Evolutionary conservation across 257 asterid species (phyloP).

Genomic region (Solanum ahanhuiri): DNA sequence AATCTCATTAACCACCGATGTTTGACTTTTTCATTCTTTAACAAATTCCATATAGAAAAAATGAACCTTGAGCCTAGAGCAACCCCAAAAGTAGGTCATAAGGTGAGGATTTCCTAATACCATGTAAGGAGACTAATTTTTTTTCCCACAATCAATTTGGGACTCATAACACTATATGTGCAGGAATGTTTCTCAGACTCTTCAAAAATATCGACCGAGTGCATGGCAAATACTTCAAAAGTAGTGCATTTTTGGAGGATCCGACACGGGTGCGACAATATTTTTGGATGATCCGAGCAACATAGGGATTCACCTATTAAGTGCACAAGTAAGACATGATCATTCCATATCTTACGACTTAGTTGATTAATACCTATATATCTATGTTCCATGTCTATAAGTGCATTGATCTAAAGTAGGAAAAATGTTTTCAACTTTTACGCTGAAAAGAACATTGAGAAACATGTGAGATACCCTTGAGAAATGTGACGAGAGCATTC

Average conservation of each 20-base stretch:
- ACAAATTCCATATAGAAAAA: not conserved
- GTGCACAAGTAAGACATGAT: not conserved
- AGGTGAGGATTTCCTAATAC: not conserved
- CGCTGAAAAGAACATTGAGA: not conserved
- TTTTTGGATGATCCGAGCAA: not conserved
- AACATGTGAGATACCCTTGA: not conserved
- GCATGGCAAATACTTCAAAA: not conserved
- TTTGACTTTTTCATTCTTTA: not conserved
- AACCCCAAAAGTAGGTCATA: not conserved
- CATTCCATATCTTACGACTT: not conserved
- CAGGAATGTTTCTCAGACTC: not conserved
- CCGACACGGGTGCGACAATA: not conserved
- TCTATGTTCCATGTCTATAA: not conserved
- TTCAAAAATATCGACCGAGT: not conserved
- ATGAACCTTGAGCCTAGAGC: not conserved
- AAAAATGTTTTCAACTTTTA: not conserved
- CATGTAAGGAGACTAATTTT: not conserved
- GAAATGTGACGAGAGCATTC: not conserved
- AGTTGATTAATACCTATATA: not conserved
- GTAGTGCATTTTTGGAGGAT: not conserved
- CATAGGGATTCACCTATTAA: not conserved
- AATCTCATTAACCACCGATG: not conserved
- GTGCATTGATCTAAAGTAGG: not conserved
- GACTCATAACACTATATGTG: not conserved
- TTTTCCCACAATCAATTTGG: not conserved